Evolutionary conservation across 2,329 filamentous ascomycete species (phyloP), one percentile per base, ranked within the genome.

Genomic region (Pseudogymnoascus sp.): DNA sequence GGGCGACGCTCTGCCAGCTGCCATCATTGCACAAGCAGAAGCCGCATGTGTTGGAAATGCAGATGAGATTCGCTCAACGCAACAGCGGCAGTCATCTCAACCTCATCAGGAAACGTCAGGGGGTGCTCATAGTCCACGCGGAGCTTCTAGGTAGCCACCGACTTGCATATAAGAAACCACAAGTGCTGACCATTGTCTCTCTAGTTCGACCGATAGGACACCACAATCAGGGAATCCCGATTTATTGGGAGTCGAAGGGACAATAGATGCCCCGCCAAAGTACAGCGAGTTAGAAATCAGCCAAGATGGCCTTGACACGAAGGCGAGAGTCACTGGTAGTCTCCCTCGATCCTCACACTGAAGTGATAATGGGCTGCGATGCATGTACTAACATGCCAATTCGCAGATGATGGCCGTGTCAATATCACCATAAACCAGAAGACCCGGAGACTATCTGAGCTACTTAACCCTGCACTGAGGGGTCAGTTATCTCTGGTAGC

Each of bases 391-490:
- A 53, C 15, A 35, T 53, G 47, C n/a, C 15, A 33, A 38, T 28
- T 38, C 15, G 37, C 68, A 85, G 88, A 83, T 63, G 87, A 92
- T 75, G 90, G 90, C 22, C 84, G 90, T 69, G 80, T 94, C 67
- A 85, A 91, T 69, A 91, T 94, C 75, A 86, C 85, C 64, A 90
- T 94, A 74, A 85, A 87, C 69, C 86, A 91, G 71, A 86, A 84
- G 66, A 85, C 81, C 66, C 76, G 80, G 60, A 82, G 82, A 60
- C 76, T 93, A 3, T 84, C 87, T 2, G 82, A 85, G 63, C 77
- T 92, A 11, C 79, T 92, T 25, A 80, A 82, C 0, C 86, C 88
- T 2, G 82, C 85, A 6, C 71, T 91, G 75, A 80, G 63, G 77
- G 78, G 64, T 80, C 88, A 67, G 73, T 84, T 59, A 69, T 58